Percentiles rank a stretch among this genome's conserved stretches.
Conservation (phyloP, 331 rosid species). For the Malus hybrid region DNA sequence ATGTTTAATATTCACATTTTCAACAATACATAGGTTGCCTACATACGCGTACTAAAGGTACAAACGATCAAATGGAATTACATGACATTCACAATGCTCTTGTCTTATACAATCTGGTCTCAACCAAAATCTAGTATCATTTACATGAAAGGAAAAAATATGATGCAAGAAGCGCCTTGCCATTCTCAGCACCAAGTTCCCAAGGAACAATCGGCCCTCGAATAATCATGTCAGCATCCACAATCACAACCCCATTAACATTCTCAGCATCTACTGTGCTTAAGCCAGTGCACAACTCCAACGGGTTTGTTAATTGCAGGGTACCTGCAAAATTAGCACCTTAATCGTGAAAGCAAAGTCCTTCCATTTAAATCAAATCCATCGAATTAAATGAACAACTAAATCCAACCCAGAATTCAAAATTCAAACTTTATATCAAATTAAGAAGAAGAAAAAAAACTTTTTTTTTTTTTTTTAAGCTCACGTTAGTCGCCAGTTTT, state of each 20-base stretch:
- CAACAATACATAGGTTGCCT: too few relatives aligned
- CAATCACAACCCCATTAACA: conserved; percentile 93
- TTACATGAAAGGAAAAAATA: conserved; percentile 8
- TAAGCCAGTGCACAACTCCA: conserved; percentile 93
- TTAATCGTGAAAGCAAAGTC: background rate
- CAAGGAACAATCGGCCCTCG: conserved; percentile 96
- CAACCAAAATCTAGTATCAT: too few relatives aligned
- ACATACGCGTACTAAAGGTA: too few relatives aligned
- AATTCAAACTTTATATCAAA: background rate
- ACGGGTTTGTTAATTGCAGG: conserved; percentile 99
- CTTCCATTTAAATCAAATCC: background rate
- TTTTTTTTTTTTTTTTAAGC: too few relatives aligned
- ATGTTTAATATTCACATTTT: too few relatives aligned
- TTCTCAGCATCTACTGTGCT: conserved; percentile 77
- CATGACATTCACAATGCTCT: too few relatives aligned
- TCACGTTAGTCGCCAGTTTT: too few relatives aligned
- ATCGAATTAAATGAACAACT: background rate
- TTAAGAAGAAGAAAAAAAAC: background rate
- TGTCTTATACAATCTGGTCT: too few relatives aligned
- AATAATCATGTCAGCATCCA: conserved; percentile 94
- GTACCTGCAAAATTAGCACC: conserved; percentile 52
- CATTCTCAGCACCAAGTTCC: conserved; percentile 97
- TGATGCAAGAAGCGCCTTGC: conserved; percentile 82
- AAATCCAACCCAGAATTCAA: conserved; percentile 5
- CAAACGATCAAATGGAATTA: too few relatives aligned